Evolutionary conservation across 805 yeast genomes (phyloP).

Genomic region (Candida sphagnicola): DNA sequence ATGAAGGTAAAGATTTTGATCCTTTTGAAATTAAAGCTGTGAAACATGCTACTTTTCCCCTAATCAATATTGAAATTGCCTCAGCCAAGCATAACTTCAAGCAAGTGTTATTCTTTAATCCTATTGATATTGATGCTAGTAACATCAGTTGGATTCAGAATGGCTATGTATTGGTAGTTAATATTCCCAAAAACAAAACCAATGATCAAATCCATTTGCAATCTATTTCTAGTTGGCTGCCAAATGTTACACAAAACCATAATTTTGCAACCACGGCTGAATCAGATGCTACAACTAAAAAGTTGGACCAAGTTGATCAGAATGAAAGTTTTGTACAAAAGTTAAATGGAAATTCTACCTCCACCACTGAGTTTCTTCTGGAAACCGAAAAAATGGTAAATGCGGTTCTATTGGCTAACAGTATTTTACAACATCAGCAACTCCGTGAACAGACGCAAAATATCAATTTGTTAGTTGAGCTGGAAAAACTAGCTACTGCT

Average conservation of each 20-base stretch:
- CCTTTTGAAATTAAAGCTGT: slow-evolving; percentile 28
- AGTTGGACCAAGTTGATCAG: no score
- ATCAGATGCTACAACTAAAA: neutral
- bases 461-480: neutral
- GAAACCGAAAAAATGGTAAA: slow-evolving; percentile 3
- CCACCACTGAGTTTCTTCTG: neutral
- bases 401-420: slow-evolving; percentile 1
- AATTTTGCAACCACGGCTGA: neutral
- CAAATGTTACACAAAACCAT: neutral
- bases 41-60: slow-evolving; percentile 13
- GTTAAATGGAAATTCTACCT: no score
- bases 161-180: neutral
- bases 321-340: no score
- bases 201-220: neutral
- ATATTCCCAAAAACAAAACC: slow-evolving; percentile 1
- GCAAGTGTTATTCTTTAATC: slow-evolving; percentile 26
- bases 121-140: slow-evolving; percentile 24
- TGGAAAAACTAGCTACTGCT: slow-evolving; percentile 1
- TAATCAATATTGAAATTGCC: slow-evolving; percentile 16
- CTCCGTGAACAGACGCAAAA: neutral
- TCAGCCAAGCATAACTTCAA: slow-evolving; percentile 27
- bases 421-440: neutral
- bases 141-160: slow-evolving; percentile 24
- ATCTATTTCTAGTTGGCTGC: neutral
- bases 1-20: slow-evolving; percentile 29